phyloP scores from a whole-genome alignment of 768 basidiomycete species.

The Jaapia argillacea region DNA sequence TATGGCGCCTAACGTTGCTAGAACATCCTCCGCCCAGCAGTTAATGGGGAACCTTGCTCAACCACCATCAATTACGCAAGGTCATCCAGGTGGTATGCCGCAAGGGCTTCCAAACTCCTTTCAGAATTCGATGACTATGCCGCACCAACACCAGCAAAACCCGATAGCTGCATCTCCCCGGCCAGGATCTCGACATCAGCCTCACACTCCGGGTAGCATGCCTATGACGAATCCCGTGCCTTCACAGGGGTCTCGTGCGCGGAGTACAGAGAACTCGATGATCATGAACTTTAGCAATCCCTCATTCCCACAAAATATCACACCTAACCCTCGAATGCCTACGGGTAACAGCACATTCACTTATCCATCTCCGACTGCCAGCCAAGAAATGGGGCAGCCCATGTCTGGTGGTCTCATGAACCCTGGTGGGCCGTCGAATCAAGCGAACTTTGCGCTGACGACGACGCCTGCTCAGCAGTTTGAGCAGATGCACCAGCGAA shows the following conservation, averaged over 20 bases:
- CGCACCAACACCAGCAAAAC: conserved; percentile 24
- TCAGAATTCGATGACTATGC: conserved; percentile 25
- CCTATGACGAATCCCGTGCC: conserved; percentile 9
- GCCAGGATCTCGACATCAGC: conserved; percentile 26
- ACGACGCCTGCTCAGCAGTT: conserved; percentile 55
- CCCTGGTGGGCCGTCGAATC: conserved; percentile 29
- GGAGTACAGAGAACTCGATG: conserved; percentile 36
- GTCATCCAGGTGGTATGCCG: conserved; percentile 24
- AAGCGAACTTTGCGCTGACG: conserved; percentile 31
- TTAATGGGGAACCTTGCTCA: conserved; percentile 34
- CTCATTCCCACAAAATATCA: conserved; percentile 5
- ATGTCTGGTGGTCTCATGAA: conserved; percentile 23
- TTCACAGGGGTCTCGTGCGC: conserved; percentile 28
- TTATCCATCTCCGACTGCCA: too few species aligned
- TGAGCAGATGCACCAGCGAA: conserved; percentile 36
- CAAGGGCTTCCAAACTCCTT: conserved; percentile 25
- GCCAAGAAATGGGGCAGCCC: conserved; percentile 34
- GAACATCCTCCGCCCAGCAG: conserved; percentile 32
- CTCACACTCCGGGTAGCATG: conserved; percentile 26
- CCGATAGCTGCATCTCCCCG: conserved; percentile 33
- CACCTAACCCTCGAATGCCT: too few species aligned
- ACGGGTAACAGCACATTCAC: too few species aligned
- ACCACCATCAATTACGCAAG: conserved; percentile 15
- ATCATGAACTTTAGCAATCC: conserved; percentile 32
- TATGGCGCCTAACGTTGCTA: conserved; percentile 31